Percentiles rank a stretch among this genome's conserved stretches.
phyloP scores from a whole-genome alignment of 2,329 filamentous ascomycete species.

The Pseudogymnoascus sp. region DNA sequence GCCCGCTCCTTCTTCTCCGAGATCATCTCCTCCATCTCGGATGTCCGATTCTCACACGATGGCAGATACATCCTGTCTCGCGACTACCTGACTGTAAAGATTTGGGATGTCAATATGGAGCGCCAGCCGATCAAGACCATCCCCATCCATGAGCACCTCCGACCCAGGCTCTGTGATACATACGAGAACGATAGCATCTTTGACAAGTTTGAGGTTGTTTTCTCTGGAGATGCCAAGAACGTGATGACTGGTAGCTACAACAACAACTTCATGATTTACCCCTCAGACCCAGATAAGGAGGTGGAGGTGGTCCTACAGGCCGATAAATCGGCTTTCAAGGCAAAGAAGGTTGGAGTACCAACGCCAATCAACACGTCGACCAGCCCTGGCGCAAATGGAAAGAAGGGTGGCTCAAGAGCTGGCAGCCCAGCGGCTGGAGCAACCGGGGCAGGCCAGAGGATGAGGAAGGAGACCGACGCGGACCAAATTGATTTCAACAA shows the following conservation, averaged over 20 bases:
- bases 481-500: slow-evolving; percentile 99
- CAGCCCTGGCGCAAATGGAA: slow-evolving; percentile 61
- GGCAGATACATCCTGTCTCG: slow-evolving; percentile 94
- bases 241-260: slow-evolving; percentile 99
- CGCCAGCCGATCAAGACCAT: slow-evolving; percentile 96
- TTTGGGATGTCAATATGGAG: slow-evolving; percentile 99
- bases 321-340: slow-evolving; percentile 98
- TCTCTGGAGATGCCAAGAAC: slow-evolving; percentile 96
- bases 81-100: slow-evolving; percentile 98
- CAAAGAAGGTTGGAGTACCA: slow-evolving; percentile 97
- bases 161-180: slow-evolving; percentile 89
- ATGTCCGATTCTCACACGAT: slow-evolving; percentile 94
- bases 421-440: slow-evolving; percentile 72
- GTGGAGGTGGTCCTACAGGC: slow-evolving; percentile 96
- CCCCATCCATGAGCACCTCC: slow-evolving; percentile 93
- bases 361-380: slow-evolving; percentile 85
- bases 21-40: slow-evolving; percentile 98
- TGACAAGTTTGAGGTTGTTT: slow-evolving; percentile 99
- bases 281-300: slow-evolving; percentile 89
- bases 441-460: slow-evolving; percentile 74
- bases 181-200: slow-evolving; percentile 99
- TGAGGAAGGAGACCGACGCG: slow-evolving; percentile 98
- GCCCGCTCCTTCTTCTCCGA: slow-evolving; percentile 99
- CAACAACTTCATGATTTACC: slow-evolving; percentile 99
- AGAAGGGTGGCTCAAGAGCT: slow-evolving; percentile 82